Percentiles rank a stretch among this genome's conserved stretches.
phyloP scores from a whole-genome alignment of 2,329 filamentous ascomycete genomes.

The Laburnicola sp. region DNA sequence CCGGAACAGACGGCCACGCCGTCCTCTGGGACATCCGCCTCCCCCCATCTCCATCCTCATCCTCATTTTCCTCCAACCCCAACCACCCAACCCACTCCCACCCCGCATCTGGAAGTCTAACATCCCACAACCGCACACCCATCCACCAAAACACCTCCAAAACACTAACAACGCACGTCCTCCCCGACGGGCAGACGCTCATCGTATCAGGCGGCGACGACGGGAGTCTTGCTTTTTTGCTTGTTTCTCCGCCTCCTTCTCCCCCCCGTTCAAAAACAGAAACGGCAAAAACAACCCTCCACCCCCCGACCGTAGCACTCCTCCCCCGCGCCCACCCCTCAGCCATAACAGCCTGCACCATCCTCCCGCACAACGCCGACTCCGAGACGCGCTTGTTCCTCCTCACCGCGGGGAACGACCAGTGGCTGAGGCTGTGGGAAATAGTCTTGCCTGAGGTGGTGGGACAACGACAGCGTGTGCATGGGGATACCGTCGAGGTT shows the following conservation, averaged over 20 bases:
- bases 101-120: constrained; percentile 27
- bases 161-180: constrained; percentile 42
- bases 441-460: constrained; percentile 20
- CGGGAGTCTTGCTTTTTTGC: constrained; percentile 67
- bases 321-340: constrained; percentile 73
- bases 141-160: constrained; percentile 86
- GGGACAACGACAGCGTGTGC: not conserved
- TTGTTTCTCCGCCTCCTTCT: constrained; percentile 14
- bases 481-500: not conserved
- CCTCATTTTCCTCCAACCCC: too few relatives aligned
- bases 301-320: constrained; percentile 50
- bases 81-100: not conserved
- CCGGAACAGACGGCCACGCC: constrained; percentile 80
- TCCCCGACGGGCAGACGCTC: constrained; percentile 47
- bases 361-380: constrained; percentile 39
- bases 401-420: constrained; percentile 51
- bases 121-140: constrained; percentile 29
- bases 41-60: constrained; percentile 16
- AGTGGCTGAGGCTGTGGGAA: constrained; percentile 54
- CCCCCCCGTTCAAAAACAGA: constrained; percentile 6
- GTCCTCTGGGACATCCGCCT: constrained; percentile 60
- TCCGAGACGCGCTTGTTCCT: constrained; percentile 22
- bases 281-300: constrained; percentile 21
- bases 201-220: constrained; percentile 85
- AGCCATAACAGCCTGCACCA: constrained; percentile 63